A percentile compares a stretch with the other conserved stretches of the same genome.
Evolutionary conservation across 441 rosid species (phyloP).

Genomic region (Euphorbia celastroides): DNA sequence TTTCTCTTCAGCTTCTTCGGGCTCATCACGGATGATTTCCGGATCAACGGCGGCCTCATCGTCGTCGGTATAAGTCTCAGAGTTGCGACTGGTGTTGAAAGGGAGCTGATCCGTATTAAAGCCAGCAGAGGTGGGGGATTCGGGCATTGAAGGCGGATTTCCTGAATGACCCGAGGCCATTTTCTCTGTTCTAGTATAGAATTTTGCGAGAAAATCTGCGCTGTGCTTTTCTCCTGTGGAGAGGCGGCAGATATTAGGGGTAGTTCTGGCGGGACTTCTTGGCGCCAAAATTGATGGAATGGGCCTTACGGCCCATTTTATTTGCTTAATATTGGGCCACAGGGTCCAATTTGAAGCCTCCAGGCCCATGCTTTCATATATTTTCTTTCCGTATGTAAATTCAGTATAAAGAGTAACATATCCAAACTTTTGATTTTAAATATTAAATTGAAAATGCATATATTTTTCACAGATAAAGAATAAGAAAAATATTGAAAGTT

Average conservation of each 20-base stretch:
- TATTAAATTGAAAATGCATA: background rate
- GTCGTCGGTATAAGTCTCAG: conserved; percentile 56
- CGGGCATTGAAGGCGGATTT: conserved; percentile 55
- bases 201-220: background rate
- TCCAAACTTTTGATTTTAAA: background rate
- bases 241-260: background rate
- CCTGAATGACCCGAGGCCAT: conserved; percentile 51
- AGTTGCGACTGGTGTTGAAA: conserved; percentile 45
- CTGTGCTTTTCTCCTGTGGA: background rate
- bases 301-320: conserved; percentile 3
- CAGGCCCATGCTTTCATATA: background rate
- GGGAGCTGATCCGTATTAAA: conserved; percentile 96
- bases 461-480: too few relatives aligned
- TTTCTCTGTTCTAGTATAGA: background rate
- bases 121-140: conserved; percentile 72
- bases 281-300: conserved; percentile 40
- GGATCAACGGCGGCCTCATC: conserved; percentile 94
- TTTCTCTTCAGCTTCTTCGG: conserved; percentile 59
- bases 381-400: too few relatives aligned
- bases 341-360: background rate
- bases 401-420: too few relatives aligned
- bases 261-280: conserved; percentile 51
- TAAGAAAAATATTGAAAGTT: too few relatives aligned
- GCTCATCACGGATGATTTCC: conserved; percentile 53
- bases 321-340: too few relatives aligned